Conservation (phyloP, 1,284 basidiomycete genomes). For the Sanghuangporus baumii region DNA sequence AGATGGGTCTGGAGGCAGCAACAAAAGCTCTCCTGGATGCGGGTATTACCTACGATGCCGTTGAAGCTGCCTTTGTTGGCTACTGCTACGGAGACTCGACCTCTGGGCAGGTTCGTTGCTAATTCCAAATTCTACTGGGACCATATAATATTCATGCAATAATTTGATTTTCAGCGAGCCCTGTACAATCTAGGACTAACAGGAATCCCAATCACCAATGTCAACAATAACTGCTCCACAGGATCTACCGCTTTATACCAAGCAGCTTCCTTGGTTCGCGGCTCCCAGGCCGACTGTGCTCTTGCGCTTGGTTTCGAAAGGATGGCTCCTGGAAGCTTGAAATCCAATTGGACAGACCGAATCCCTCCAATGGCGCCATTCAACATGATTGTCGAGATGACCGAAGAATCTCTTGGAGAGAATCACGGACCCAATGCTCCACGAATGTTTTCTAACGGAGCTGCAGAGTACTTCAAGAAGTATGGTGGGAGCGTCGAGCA, state of each 20-base stretch:
- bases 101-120: conserved; percentile 57
- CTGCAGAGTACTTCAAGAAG: conserved; percentile 72
- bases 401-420: conserved; percentile 51
- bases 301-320: conserved; percentile 86
- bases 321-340: conserved; percentile 77
- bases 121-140: no score
- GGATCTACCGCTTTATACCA: conserved; percentile 71
- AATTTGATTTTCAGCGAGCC: conserved; percentile 43
- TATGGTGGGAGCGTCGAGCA: conserved; percentile 67
- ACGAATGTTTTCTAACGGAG: conserved; percentile 75
- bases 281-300: conserved; percentile 68
- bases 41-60: conserved; percentile 74
- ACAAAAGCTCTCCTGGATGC: conserved; percentile 85
- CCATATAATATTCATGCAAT: not conserved
- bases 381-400: conserved; percentile 37
- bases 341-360: conserved; percentile 68
- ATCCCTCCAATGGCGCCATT: conserved; percentile 51
- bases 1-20: conserved; percentile 80
- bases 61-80: conserved; percentile 77
- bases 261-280: conserved; percentile 63
- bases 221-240: conserved; percentile 83
- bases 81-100: conserved; percentile 80
- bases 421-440: conserved; percentile 70
- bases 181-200: conserved; percentile 86
- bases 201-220: conserved; percentile 80